Base-by-base conservation (phyloP, 495 filamentous ascomycete species). In the Talaromyces adpressus region DNA sequence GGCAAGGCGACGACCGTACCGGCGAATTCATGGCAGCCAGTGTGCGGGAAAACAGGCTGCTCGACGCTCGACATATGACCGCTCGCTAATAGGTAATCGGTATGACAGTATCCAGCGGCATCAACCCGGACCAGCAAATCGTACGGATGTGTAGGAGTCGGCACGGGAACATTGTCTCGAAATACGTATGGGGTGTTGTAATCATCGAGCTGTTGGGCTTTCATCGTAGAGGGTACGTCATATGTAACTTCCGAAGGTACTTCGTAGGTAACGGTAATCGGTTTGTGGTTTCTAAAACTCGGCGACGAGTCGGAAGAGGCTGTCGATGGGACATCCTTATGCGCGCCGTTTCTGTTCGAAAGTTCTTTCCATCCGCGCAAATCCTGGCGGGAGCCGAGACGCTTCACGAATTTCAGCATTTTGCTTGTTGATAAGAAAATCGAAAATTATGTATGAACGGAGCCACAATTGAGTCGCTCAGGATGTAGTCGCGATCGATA, bases 41-140 rank as follows among this genome's bases (percentile, higher is more conserved):
- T 84, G 62, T 71, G 73, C 0, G 83, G 82, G 14, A 85, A 73
- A 14, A 62, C 41, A 3, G 60, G 60, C 18, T 51, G 20, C 30
- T 62, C 60, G n/a, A 62, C 59, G 22, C 75, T 72, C 29, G 65
- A 64, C 69, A 79, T 66, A 56, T 72, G 52, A 62, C 84, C 84
- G 0, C 73, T 66, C 20, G 61, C 63, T 12, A 83, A 80, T 76
- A 84, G 82, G 65, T 67, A 62, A 69, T 86, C 85, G 12, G 84
- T 84, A 70, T 87, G 84, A 74, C 84, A 87, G 67, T 84, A 75
- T 8, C 81, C 83, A 51, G 80, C 83, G 22, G 82, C 82, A 52
- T 78, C 83, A 53, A 84, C 73, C 72, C 84, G 84, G 66, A 86
- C 74, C 47, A 86, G 81, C 12, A 87, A 65, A 64, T 86, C 84